Percentiles rank a stretch among this genome's conserved stretches.
These are phyloP conservation scores for Calonectria pseudoreteaudii DNA, from an alignment of 2,329 filamentous ascomycete species.

Conservation along the genomic window DNA sequence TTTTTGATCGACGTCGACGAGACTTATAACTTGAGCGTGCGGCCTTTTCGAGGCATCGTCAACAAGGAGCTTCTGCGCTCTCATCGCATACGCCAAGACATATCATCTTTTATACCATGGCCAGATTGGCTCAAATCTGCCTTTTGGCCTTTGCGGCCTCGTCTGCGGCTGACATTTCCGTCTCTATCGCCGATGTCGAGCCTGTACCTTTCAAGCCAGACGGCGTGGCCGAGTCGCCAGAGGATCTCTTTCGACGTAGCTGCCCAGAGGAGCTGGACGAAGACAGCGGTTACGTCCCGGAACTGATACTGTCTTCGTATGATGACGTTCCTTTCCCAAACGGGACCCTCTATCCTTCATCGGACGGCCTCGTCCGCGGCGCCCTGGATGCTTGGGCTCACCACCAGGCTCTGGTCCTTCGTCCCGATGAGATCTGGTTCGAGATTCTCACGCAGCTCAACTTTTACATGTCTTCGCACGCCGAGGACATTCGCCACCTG, in stretches of 20 bases:
- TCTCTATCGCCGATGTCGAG: conserved; percentile 42
- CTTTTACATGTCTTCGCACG: conserved; percentile 61
- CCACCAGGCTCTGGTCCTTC: conserved; percentile 61
- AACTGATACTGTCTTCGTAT: conserved; percentile 47
- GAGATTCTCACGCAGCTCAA: conserved; percentile 64
- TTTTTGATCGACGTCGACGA: not conserved
- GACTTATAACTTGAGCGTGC: not conserved
- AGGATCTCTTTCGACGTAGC: conserved; percentile 46
- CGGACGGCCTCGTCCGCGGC: conserved; percentile 56
- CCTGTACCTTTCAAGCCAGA: conserved; percentile 40
- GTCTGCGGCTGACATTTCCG: conserved; percentile 39
- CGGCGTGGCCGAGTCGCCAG: conserved; percentile 41
- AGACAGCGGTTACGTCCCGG: conserved; percentile 35
- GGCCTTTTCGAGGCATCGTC: not conserved
- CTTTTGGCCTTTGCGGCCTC: conserved; percentile 30
- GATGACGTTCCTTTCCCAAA: conserved; percentile 26
- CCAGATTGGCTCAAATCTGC: conserved; percentile 20
- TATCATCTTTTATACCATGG: conserved; percentile 7
- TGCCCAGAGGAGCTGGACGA: conserved; percentile 48
- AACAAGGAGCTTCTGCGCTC: not conserved
- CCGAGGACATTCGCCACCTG: conserved; percentile 56
- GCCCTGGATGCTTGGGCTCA: conserved; percentile 61
- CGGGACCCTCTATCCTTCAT: conserved; percentile 45
- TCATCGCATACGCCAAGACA: not conserved
- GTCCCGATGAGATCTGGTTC: conserved; percentile 68